Evolutionary conservation across 2,329 filamentous ascomycete species (phyloP), one percentile per base, ranked within the genome.

Genomic region (Penicillium sp.): DNA sequence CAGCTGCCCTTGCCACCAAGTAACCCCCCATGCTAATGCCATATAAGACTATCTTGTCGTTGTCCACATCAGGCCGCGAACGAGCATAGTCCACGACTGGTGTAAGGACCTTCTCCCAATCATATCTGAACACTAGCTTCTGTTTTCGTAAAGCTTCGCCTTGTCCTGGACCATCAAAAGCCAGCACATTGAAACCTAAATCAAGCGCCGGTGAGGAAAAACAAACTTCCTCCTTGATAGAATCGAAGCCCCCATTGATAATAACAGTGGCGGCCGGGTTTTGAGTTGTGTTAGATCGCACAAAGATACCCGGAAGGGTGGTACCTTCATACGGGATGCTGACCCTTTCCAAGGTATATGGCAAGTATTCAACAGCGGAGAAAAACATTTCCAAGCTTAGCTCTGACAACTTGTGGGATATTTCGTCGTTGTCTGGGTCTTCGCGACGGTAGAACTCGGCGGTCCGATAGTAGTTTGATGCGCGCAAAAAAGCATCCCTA

Each of bases 161-260:
- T 35, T 72, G 70, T 8, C 70, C 70, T 1, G 68, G 68, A 1
- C 69, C 69, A 59, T 72, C 68, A 56, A 68, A 72, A 11, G 65
- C 61, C 24, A 71, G 59, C 45, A 65, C 62, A 54, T 68, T 69
- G 56, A 64, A 71, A 16, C 68, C 69, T 24, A 69, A 61, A 23
- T 61, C 62, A 14, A 71, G 48, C 1, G 64, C 68, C 9, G 8
- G 30, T 3, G 66, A 60, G 16, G 65, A 61, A 58, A 67, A 67
- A 42, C 60, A 66, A 8, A 61, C 61, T 40, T 71, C 68, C 51
- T 70, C 65, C 55, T 64, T 60, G n/a, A 65, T 63, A 28, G 60
- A 66, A 38, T 71, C 70, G 51, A 63, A 70, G 7, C 69, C 68
- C 42, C 63, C 63, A 35, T 61, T 62, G 33, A 63, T 58, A n/a